Percentiles rank a stretch among this genome's conserved stretches.
phyloP scores from a whole-genome alignment of 192 early-diverging fungal genomes.

The Radiomyces spectabilis region DNA sequence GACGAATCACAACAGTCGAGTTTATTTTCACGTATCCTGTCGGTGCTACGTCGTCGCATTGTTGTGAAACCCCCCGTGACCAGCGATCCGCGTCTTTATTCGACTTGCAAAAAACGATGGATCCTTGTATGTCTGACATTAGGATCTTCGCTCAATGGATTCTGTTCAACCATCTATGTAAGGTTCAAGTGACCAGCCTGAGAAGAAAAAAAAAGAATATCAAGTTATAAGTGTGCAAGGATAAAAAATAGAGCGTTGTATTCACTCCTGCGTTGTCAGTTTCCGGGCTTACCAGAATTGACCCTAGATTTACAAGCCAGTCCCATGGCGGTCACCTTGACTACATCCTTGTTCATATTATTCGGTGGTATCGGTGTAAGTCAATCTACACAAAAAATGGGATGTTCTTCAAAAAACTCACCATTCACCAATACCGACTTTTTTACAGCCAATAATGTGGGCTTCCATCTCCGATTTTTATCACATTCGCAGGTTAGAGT shows the following conservation, averaged over 20 bases:
- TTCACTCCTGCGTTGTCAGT: background rate
- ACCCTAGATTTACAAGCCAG: slow-evolving; percentile 28
- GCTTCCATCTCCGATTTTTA: slow-evolving; percentile 35
- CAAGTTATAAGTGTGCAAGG: background rate
- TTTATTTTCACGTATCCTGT: too few relatives aligned
- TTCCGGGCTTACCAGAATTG: slow-evolving; percentile 23
- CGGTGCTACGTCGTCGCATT: too few relatives aligned
- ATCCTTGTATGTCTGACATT: slow-evolving; percentile 7
- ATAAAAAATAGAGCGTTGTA: background rate
- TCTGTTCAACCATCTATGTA: slow-evolving; percentile 22
- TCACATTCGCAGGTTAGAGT: slow-evolving; percentile 26
- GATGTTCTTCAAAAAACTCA: background rate
- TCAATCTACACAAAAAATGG: background rate
- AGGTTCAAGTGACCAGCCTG: background rate
- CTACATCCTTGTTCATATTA: slow-evolving; percentile 36
- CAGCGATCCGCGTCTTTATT: slow-evolving; percentile 1
- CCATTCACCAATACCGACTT: background rate
- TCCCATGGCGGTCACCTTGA: slow-evolving; percentile 27
- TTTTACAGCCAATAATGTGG: slow-evolving; percentile 26
- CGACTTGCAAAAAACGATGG: slow-evolving; percentile 1
- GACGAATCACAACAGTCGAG: background rate
- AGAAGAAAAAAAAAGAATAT: background rate
- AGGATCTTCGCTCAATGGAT: slow-evolving; percentile 8
- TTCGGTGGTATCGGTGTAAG: slow-evolving; percentile 37
- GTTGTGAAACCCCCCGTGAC: slow-evolving; percentile 2